Evolutionary conservation across 768 basidiomycete species (phyloP).

Genomic region (Leucosporidium scottii): DNA sequence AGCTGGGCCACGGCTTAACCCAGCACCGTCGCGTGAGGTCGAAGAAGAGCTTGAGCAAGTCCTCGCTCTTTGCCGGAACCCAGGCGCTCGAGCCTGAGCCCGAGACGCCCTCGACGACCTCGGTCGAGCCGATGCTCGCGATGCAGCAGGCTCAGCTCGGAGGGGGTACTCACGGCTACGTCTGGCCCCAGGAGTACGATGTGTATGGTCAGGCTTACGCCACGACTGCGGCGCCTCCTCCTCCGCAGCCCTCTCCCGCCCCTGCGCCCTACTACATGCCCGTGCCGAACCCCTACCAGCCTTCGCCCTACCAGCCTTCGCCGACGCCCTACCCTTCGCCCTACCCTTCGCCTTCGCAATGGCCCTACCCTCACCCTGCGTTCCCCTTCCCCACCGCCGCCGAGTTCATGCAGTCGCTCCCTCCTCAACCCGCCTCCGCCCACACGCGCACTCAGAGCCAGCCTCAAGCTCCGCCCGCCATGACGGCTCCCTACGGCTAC

Average conservation of each 20-base stretch:
- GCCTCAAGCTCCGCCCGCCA: no score
- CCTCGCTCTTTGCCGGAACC: not conserved
- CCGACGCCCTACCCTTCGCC: not conserved
- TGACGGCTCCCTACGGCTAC: no score
- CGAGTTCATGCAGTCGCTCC: not conserved
- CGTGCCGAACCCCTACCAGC: no score
- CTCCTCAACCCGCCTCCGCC: not conserved
- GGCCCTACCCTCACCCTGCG: not conserved
- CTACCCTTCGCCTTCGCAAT: not conserved
- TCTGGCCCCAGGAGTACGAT: not conserved
- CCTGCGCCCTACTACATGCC: not conserved
- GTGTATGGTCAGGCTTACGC: not conserved
- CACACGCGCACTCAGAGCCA: not conserved
- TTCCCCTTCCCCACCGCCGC: not conserved
- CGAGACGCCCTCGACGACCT: not conserved
- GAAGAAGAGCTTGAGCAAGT: not conserved
- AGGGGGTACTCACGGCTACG: not conserved
- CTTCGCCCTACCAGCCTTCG: no score
- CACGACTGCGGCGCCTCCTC: not conserved
- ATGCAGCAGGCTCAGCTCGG: not conserved
- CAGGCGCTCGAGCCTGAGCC: not conserved
- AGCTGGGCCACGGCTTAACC: no score
- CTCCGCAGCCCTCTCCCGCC: not conserved
- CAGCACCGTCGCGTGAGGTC: not conserved
- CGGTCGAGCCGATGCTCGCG: not conserved